phyloP scores from a whole-genome alignment of 768 basidiomycete genomes.

The Heimioporus sp. region DNA sequence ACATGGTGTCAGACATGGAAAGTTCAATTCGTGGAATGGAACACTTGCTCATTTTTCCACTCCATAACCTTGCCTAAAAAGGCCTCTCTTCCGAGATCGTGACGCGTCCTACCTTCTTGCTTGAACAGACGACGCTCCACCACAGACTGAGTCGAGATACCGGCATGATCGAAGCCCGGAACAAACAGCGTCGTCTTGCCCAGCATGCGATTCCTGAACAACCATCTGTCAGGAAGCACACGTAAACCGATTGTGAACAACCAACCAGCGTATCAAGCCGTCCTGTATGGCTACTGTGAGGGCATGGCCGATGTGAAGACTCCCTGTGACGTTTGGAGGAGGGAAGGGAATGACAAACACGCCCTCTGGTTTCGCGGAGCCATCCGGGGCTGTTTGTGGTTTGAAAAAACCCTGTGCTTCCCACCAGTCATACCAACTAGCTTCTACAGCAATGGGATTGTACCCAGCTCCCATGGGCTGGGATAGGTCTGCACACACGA shows the following conservation, averaged over 20 bases:
- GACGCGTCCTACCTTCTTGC: slow-evolving; percentile 74
- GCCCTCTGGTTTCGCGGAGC: slow-evolving; percentile 59
- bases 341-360: slow-evolving; percentile 86
- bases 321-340: slow-evolving; percentile 96
- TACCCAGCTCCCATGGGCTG: slow-evolving; percentile 90
- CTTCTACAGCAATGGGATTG: slow-evolving; percentile 91
- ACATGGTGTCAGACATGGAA: neutral
- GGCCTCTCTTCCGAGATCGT: slow-evolving; percentile 91
- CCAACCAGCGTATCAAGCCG: slow-evolving; percentile 81
- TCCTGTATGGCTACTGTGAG: slow-evolving; percentile 93
- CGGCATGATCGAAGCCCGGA: slow-evolving; percentile 98
- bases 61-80: slow-evolving; percentile 90
- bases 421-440: slow-evolving; percentile 99
- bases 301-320: slow-evolving; percentile 93
- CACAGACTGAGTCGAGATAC: slow-evolving; percentile 97
- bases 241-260: slow-evolving; percentile 1
- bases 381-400: slow-evolving; percentile 60
- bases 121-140: slow-evolving; percentile 93
- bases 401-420: slow-evolving; percentile 85
- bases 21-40: neutral
- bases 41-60: slow-evolving; percentile 93
- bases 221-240: neutral
- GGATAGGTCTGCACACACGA: slow-evolving; percentile 60
- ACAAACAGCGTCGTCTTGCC: slow-evolving; percentile 85
- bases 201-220: slow-evolving; percentile 87